These are phyloP conservation scores for Hyaloperonospora arabidopsidis DNA, from an alignment of 352 stramenopile species.

Conservation along the genomic window DNA sequence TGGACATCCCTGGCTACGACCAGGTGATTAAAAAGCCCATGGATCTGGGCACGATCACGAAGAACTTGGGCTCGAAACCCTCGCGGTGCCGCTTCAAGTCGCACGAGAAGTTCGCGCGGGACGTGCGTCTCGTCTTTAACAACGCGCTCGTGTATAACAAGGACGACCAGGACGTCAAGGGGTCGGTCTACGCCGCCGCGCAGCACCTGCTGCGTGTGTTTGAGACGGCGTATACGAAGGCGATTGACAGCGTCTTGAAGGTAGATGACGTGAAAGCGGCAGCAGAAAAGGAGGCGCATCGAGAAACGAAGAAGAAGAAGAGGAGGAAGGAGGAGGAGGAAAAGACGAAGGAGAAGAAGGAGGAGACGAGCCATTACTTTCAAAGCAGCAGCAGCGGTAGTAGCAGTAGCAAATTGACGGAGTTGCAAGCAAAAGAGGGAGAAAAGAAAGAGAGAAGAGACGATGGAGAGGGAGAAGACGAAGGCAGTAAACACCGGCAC, in stretches of 20 bases:
- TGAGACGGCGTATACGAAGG: slow-evolving; percentile 72
- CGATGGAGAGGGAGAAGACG: neutral
- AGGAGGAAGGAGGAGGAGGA: slow-evolving; percentile 3
- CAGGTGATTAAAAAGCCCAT: slow-evolving; percentile 77
- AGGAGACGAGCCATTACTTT: neutral
- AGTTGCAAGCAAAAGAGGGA: slow-evolving; percentile 12
- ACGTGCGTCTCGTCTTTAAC: slow-evolving; percentile 78
- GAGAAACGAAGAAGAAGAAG: slow-evolving; percentile 26
- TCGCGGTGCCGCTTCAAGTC: slow-evolving; percentile 81
- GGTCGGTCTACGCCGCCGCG: slow-evolving; percentile 70
- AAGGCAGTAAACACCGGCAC: slow-evolving; percentile 27
- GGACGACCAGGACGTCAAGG: slow-evolving; percentile 61
- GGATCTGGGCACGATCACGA: slow-evolving; percentile 70
- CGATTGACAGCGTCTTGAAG: slow-evolving; percentile 53
- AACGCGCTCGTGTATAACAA: slow-evolving; percentile 80
- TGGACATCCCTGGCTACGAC: slow-evolving; percentile 63
- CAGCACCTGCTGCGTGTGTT: slow-evolving; percentile 77
- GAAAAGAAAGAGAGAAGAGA: slow-evolving; percentile 16
- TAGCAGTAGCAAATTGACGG: too few relatives aligned
- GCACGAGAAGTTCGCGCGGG: slow-evolving; percentile 74
- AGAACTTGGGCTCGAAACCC: slow-evolving; percentile 65
- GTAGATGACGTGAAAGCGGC: slow-evolving; percentile 25
- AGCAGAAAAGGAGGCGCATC: slow-evolving; percentile 22
- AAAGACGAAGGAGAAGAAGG: slow-evolving; percentile 25
- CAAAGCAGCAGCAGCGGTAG: too few relatives aligned